Evolutionary conservation across 306 rosid genomes (phyloP).

Genomic region (Delonix regia): DNA sequence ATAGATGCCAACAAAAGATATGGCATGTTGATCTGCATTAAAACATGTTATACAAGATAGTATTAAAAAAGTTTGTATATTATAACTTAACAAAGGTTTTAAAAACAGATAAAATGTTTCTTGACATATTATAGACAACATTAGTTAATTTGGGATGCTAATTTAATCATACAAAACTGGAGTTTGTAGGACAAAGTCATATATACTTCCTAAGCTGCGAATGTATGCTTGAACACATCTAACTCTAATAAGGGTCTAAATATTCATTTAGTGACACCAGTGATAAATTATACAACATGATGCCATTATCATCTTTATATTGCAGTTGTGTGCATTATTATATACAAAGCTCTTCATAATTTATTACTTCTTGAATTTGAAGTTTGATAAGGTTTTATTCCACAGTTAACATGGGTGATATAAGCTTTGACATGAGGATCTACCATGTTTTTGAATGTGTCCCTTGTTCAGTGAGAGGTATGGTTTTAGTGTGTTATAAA

Average conservation of each 20-base stretch:
- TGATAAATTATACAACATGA: background rate
- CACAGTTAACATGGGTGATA: background rate
- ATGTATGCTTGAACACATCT: background rate
- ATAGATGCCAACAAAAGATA: constrained; percentile 98
- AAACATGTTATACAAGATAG: constrained; percentile 27
- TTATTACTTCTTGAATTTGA: background rate
- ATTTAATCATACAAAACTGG: too few relatives aligned
- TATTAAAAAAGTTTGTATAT: constrained; percentile 31
- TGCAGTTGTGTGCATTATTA: background rate
- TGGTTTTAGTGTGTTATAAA: too few relatives aligned
- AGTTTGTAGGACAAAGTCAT: too few relatives aligned
- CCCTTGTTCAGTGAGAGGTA: too few relatives aligned
- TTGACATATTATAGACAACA: constrained; percentile 22
- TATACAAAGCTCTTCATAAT: background rate
- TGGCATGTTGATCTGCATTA: constrained; percentile 91
- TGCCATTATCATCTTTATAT: background rate
- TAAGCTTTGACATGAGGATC: constrained; percentile 3
- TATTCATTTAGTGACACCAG: background rate
- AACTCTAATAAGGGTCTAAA: background rate
- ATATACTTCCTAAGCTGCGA: too few relatives aligned
- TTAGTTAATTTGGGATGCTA: constrained; percentile 2
- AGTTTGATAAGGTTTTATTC: constrained; percentile 19
- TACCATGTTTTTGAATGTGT: too few relatives aligned
- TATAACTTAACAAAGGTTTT: background rate
- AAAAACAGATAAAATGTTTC: background rate